These are phyloP conservation scores for Zoysia matrella DNA, from an alignment of 202 grass and related monocot species.

Conservation along the genomic window DNA sequence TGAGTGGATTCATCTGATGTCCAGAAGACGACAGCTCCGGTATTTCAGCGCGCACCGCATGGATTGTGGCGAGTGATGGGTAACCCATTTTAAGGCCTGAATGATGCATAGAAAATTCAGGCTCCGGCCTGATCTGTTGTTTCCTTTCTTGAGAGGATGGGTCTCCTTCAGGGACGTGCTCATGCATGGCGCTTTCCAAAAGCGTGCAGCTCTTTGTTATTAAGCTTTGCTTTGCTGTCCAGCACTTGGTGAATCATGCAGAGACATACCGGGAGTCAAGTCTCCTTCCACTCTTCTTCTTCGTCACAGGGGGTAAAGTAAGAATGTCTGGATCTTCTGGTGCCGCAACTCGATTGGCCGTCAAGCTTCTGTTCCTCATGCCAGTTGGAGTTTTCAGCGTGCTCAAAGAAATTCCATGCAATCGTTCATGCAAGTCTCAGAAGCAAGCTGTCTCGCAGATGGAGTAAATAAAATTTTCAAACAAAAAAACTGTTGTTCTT, in stretches of 20 bases:
- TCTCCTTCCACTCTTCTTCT: slow-evolving; percentile 27
- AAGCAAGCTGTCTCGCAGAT: background rate
- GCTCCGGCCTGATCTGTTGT: slow-evolving; percentile 25
- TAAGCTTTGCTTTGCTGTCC: slow-evolving; percentile 36
- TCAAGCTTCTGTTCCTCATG: too few species aligned
- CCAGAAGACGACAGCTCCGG: slow-evolving; percentile 19
- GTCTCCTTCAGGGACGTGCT: slow-evolving; percentile 23
- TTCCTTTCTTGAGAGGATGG: slow-evolving; percentile 42
- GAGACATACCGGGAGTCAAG: background rate
- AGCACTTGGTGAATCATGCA: slow-evolving; percentile 41
- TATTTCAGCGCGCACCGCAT: slow-evolving; percentile 19
- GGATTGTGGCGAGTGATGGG: slow-evolving; percentile 43
- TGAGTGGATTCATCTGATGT: slow-evolving; percentile 25
- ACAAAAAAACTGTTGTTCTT: background rate
- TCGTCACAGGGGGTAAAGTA: background rate
- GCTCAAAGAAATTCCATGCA: background rate
- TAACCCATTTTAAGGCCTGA: background rate
- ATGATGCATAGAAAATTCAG: slow-evolving; percentile 29
- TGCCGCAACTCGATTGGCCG: too few species aligned
- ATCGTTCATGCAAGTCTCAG: background rate
- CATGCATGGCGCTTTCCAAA: slow-evolving; percentile 41
- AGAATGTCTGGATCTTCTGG: slow-evolving; percentile 36
- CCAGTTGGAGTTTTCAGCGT: too few species aligned
- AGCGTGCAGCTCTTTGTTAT: slow-evolving; percentile 27
- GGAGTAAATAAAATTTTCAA: background rate